Conservation (phyloP, 2,329 filamentous ascomycete genomes). For the Xylariaceae sp. region DNA sequence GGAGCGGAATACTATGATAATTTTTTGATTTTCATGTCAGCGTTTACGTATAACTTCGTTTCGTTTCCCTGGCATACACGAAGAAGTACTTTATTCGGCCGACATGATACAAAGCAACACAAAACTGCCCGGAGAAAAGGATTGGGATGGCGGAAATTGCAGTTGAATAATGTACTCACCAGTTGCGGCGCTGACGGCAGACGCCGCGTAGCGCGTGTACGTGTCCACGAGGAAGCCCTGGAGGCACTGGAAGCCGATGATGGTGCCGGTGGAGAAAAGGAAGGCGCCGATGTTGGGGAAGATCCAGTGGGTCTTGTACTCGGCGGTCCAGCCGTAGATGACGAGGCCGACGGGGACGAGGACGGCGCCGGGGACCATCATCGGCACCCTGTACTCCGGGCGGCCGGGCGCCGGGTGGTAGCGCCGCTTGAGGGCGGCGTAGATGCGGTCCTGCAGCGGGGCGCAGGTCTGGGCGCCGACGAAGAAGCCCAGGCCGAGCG, state of each 20-base stretch:
- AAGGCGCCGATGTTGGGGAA: conserved; percentile 39
- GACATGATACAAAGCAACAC: neutral
- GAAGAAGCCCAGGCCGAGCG: conserved; percentile 33
- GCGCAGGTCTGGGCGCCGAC: conserved; percentile 37
- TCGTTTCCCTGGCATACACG: no score
- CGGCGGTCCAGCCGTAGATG: conserved; percentile 42
- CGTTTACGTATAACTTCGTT: no score
- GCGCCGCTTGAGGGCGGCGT: conserved; percentile 38
- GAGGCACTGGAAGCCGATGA: conserved; percentile 40
- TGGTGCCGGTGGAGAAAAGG: conserved; percentile 35
- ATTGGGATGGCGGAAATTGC: conserved; percentile 27
- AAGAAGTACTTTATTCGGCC: no score
- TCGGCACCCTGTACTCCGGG: conserved; percentile 40
- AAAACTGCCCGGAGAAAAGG: neutral
- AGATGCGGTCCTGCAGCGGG: conserved; percentile 41
- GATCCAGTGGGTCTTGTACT: conserved; percentile 41
- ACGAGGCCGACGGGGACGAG: conserved; percentile 40
- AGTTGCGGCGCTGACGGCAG: conserved; percentile 37
- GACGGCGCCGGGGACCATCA: conserved; percentile 37
- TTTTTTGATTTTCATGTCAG: no score
- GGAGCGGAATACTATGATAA: conserved; percentile 37
- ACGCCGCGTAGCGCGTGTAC: conserved; percentile 42
- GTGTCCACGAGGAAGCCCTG: conserved; percentile 44
- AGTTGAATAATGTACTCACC: neutral
- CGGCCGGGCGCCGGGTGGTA: conserved; percentile 33